Evolutionary conservation across 208 protist genomes (phyloP).

Genomic region (Acanthamoeba lenticulata): DNA sequence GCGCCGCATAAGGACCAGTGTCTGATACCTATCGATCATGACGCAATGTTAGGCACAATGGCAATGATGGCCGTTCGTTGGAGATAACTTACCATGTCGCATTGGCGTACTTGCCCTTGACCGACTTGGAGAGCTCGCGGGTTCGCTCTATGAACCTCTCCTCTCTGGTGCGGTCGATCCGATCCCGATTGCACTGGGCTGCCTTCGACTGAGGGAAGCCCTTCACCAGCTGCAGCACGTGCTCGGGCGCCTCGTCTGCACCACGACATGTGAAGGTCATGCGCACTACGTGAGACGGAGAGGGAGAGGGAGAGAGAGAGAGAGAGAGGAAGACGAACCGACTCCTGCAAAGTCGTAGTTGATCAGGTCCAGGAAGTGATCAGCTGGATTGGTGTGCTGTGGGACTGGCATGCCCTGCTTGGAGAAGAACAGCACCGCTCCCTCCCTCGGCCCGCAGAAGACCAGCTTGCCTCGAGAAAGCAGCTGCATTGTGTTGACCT

Average conservation of each 20-base stretch:
- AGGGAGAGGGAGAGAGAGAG: background rate
- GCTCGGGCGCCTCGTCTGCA: background rate
- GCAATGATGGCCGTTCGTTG: background rate
- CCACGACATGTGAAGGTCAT: background rate
- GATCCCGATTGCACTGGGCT: background rate
- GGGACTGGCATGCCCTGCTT: background rate
- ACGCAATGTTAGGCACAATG: background rate
- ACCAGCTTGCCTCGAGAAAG: background rate
- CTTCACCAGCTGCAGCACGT: background rate
- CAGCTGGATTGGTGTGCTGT: constrained; percentile 15
- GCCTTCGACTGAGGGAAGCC: background rate
- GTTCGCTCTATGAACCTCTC: background rate
- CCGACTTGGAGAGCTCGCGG: background rate
- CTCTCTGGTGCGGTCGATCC: background rate
- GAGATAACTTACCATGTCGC: background rate
- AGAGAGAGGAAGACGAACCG: background rate
- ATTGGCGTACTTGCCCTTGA: background rate
- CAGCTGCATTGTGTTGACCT: background rate
- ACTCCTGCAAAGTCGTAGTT: constrained; percentile 9
- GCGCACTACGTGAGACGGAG: background rate
- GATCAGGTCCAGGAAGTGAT: constrained; percentile 56
- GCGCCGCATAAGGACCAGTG: background rate
- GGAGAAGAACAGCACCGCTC: background rate
- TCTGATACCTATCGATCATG: background rate
- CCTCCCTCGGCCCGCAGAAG: constrained; percentile 4